phyloP scores from a whole-genome alignment of 1,284 basidiomycete genomes.

The Fomitopsis schrenkii region DNA sequence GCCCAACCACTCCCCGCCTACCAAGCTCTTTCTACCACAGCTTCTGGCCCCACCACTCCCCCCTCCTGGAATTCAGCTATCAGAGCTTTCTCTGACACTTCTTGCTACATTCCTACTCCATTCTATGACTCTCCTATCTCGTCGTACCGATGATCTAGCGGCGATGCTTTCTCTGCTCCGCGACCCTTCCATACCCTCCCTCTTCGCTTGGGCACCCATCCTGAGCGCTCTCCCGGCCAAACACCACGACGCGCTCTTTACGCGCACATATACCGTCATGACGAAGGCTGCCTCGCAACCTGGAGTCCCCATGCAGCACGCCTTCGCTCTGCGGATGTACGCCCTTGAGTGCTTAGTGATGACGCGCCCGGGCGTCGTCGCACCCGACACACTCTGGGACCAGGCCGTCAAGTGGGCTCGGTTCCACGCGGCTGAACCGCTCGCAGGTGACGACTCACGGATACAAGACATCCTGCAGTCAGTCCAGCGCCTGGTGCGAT shows the following conservation, averaged over 20 bases:
- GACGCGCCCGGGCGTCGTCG: conserved; percentile 27
- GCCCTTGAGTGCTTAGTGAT: conserved; percentile 27
- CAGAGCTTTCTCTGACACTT: conserved; percentile 45
- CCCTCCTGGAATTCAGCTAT: conserved; percentile 28
- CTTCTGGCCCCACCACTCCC: conserved; percentile 37
- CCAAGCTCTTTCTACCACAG: background rate
- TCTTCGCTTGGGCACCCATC: conserved; percentile 50
- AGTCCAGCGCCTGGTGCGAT: conserved; percentile 36
- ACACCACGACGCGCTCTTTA: conserved; percentile 53
- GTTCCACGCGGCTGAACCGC: conserved; percentile 35
- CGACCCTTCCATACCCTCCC: conserved; percentile 34
- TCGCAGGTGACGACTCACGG: conserved; percentile 25
- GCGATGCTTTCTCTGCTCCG: conserved; percentile 34
- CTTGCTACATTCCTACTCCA: conserved; percentile 57
- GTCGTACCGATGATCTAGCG: conserved; percentile 19
- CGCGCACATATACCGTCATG: conserved; percentile 51
- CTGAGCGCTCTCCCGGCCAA: conserved; percentile 43
- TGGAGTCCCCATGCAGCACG: conserved; percentile 4
- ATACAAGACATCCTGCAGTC: conserved; percentile 36
- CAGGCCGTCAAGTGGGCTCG: conserved; percentile 53
- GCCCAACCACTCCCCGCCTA: background rate
- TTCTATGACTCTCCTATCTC: conserved; percentile 38
- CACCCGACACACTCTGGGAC: conserved; percentile 55
- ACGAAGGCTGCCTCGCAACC: conserved; percentile 38
- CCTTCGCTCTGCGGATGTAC: conserved; percentile 39